Conservation (phyloP, 1,284 basidiomycete species). For the Neonothopanus nambi region DNA sequence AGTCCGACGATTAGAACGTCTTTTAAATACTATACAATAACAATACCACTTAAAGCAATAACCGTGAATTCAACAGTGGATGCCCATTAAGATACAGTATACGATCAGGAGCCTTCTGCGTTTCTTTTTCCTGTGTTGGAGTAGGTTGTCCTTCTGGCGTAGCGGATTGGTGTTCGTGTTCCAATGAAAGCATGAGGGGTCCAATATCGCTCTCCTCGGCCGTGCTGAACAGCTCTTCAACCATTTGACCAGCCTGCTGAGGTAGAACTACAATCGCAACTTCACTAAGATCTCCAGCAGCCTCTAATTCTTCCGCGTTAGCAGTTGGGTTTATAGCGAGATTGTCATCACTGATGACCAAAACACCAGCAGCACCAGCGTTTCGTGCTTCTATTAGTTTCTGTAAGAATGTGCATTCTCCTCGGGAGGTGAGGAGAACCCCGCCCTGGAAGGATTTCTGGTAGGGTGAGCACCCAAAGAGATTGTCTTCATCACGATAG, state of each 20-base stretch:
- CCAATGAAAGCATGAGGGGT: constrained; percentile 54
- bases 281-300: constrained; percentile 57
- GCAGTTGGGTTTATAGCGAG: constrained; percentile 67
- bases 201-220: constrained; percentile 46
- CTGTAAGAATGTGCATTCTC: constrained; percentile 80
- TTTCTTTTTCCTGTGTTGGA: constrained; percentile 19
- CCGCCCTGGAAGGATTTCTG: constrained; percentile 44
- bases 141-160: constrained; percentile 14
- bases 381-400: constrained; percentile 68
- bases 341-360: constrained; percentile 70
- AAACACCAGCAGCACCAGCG: constrained; percentile 72
- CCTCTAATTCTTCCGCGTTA: constrained; percentile 52
- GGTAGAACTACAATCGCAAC: constrained; percentile 64
- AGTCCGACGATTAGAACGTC: constrained; percentile 63
- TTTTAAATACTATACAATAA: constrained; percentile 4
- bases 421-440: constrained; percentile 62
- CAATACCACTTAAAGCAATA: constrained; percentile 49
- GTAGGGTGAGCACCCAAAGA: constrained; percentile 62
- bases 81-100: constrained; percentile 78
- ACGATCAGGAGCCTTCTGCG: constrained; percentile 31
- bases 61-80: constrained; percentile 72
- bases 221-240: constrained; percentile 55
- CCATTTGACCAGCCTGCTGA: constrained; percentile 46
- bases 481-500: constrained; percentile 49
- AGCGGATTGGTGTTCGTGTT: constrained; percentile 36